Conservation (phyloP, 805 yeast genomes). For the Jamesozyma rosinii region DNA sequence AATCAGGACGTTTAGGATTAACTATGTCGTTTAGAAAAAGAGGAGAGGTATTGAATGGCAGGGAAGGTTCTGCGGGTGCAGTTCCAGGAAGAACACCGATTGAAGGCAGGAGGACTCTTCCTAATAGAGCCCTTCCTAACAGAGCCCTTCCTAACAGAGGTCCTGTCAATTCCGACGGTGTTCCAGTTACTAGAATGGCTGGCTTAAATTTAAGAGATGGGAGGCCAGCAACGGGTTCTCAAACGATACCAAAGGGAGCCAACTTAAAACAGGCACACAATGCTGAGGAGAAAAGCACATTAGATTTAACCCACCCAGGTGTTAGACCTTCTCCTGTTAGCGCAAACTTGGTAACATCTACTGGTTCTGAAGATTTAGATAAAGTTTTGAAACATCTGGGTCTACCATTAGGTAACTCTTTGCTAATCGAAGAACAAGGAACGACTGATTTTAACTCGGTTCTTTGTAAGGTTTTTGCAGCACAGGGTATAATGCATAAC, state of each 20-base stretch:
- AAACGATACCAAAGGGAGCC: too few relatives aligned
- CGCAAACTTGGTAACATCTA: constrained; percentile 67
- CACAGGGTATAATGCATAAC: constrained; percentile 68
- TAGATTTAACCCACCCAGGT: constrained; percentile 38
- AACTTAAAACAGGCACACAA: not conserved
- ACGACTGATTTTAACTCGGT: constrained; percentile 81
- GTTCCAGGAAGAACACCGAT: constrained; percentile 15
- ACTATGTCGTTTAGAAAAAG: constrained; percentile 52
- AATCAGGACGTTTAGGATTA: not conserved
- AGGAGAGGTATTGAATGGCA: constrained; percentile 36
- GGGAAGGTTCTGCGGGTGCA: constrained; percentile 6
- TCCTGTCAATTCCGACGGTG: not conserved
- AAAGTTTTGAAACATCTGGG: constrained; percentile 72
- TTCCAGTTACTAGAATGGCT: not conserved
- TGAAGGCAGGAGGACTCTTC: constrained; percentile 1
- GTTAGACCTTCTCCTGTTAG: constrained; percentile 66
- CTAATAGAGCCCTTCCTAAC: constrained; percentile 1
- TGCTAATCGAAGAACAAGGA: constrained; percentile 73
- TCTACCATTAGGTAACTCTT: constrained; percentile 63
- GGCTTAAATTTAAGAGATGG: constrained; percentile 1
- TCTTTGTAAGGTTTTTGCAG: constrained; percentile 55
- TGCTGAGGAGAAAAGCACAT: not conserved
- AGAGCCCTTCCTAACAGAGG: not conserved
- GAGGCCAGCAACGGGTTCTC: not conserved
- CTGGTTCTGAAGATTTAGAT: constrained; percentile 74